Evolutionary conservation across 805 yeast species (phyloP).

Genomic region (Yamadazyma philogaea): DNA sequence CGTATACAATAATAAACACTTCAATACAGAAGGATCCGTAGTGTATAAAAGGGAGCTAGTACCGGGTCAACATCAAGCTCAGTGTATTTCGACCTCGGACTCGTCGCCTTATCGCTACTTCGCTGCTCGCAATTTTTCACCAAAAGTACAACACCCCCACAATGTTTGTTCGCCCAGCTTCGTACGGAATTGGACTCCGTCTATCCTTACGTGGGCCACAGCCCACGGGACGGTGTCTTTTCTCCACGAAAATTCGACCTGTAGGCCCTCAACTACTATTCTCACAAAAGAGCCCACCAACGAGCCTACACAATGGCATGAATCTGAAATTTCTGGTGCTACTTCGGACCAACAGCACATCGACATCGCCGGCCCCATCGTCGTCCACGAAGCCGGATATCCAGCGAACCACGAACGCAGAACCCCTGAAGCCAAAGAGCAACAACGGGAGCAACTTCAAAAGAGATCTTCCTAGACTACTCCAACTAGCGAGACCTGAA

Average conservation of each 20-base stretch:
- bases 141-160: not conserved
- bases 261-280: not conserved
- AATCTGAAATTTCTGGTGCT: not conserved
- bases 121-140: not conserved
- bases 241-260: not conserved
- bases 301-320: not conserved
- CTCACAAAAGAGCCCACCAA: not conserved
- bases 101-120: not conserved
- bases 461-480: conserved; percentile 21
- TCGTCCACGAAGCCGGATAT: not conserved
- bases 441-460: not conserved
- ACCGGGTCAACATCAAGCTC: too few relatives aligned
- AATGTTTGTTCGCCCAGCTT: conserved; percentile 1
- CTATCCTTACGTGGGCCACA: not conserved
- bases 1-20: too few relatives aligned
- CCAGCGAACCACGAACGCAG: not conserved
- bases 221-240: not conserved
- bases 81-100: too few relatives aligned
- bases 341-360: not conserved
- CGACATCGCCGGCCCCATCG: not conserved
- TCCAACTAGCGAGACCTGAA: conserved; percentile 37
- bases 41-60: not conserved
- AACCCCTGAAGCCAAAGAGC: not conserved
- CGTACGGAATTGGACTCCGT: not conserved
- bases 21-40: too few relatives aligned